These are phyloP conservation scores for Penicillium desertorum DNA, from an alignment of 495 filamentous ascomycete genomes.

Conservation along the genomic window DNA sequence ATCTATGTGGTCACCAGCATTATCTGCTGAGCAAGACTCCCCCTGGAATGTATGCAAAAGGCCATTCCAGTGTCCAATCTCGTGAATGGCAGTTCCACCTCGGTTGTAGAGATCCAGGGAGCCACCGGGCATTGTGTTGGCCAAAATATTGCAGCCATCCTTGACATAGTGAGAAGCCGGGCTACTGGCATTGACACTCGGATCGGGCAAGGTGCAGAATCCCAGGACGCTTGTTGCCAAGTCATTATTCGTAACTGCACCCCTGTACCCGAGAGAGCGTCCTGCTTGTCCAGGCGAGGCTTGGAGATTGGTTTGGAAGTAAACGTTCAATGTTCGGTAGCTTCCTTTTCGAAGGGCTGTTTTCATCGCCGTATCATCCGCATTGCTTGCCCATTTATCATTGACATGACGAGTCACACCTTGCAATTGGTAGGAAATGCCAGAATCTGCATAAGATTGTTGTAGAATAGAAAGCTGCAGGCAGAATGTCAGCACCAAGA, in stretches of 20 bases:
- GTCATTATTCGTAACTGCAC: slow-evolving; percentile 15
- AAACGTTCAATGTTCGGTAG: slow-evolving; percentile 52
- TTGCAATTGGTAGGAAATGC: slow-evolving; percentile 58
- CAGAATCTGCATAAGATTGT: slow-evolving; percentile 41
- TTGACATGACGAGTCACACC: slow-evolving; percentile 72
- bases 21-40: slow-evolving; percentile 40
- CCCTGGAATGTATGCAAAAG: slow-evolving; percentile 58
- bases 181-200: slow-evolving; percentile 36
- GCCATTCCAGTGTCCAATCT: slow-evolving; percentile 62
- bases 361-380: slow-evolving; percentile 64
- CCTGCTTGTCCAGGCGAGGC: slow-evolving; percentile 23
- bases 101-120: slow-evolving; percentile 44
- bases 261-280: slow-evolving; percentile 15
- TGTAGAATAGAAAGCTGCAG: slow-evolving; percentile 43
- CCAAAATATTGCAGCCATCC: slow-evolving; percentile 56
- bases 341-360: slow-evolving; percentile 56
- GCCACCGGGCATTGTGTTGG: slow-evolving; percentile 50
- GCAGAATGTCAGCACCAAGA: slow-evolving; percentile 3
- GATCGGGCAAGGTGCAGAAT: slow-evolving; percentile 50
- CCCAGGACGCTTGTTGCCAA: slow-evolving; percentile 43
- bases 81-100: slow-evolving; percentile 54
- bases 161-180: slow-evolving; percentile 41
- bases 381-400: slow-evolving; percentile 63
- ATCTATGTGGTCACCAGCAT: slow-evolving; percentile 50
- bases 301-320: slow-evolving; percentile 52